phyloP scores from a whole-genome alignment of 2,329 filamentous ascomycete genomes.

The Beauveria brongniartii region DNA sequence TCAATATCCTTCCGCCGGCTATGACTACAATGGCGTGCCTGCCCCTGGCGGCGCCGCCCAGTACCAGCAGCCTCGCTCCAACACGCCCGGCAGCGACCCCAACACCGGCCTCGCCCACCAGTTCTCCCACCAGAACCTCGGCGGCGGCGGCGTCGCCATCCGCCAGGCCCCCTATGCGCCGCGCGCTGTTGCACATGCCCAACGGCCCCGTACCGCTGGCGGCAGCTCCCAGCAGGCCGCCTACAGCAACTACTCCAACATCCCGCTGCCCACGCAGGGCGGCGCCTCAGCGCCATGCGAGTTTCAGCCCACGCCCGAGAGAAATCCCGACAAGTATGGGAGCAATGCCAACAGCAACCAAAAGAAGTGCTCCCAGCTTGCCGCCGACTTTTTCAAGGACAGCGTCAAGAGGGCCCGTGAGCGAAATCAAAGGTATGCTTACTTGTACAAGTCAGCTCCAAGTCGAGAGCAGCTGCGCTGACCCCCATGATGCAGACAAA shows the following conservation, averaged over 20 bases:
- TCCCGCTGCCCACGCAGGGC: slow-evolving; percentile 54
- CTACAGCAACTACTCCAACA: slow-evolving; percentile 57
- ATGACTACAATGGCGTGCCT: slow-evolving; percentile 45
- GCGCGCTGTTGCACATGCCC: slow-evolving; percentile 59
- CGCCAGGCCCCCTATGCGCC: slow-evolving; percentile 62
- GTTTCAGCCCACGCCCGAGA: slow-evolving; percentile 71
- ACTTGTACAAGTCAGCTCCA: neutral
- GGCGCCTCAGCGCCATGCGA: slow-evolving; percentile 54
- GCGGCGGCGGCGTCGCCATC: slow-evolving; percentile 64
- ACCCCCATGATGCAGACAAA: slow-evolving; percentile 53
- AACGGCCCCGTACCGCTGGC: slow-evolving; percentile 79
- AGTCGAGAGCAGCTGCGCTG: neutral
- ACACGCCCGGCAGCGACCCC: slow-evolving; percentile 64
- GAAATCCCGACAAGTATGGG: slow-evolving; percentile 75
- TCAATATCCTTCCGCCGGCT: slow-evolving; percentile 29
- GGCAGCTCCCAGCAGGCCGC: slow-evolving; percentile 53
- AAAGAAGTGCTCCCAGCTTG: slow-evolving; percentile 61
- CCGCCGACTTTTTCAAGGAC: slow-evolving; percentile 95
- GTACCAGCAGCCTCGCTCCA: slow-evolving; percentile 43
- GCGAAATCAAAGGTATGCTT: slow-evolving; percentile 77
- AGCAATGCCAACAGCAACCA: slow-evolving; percentile 59
- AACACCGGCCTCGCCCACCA: slow-evolving; percentile 91
- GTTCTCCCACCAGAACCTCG: slow-evolving; percentile 92
- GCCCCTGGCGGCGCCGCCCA: slow-evolving; percentile 15
- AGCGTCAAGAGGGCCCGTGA: slow-evolving; percentile 94